Base-by-base conservation (phyloP, 1,284 basidiomycete genomes). In the Cryptococcus jaspeensis region DNA sequence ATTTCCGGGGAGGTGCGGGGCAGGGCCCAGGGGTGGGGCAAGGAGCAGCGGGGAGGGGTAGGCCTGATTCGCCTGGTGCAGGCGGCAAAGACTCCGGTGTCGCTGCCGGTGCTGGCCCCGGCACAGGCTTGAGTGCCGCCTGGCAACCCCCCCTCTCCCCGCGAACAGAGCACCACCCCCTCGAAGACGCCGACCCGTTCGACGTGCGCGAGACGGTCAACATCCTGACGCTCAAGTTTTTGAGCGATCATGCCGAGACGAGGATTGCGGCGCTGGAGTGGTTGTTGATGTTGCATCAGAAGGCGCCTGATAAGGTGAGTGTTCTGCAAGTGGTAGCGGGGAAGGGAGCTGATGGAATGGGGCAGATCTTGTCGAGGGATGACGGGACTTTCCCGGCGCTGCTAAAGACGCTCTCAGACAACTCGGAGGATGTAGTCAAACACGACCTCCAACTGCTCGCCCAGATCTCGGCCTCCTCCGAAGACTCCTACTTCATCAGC, bases 211-310 rank as follows among this genome's bases (percentile, higher is more conserved):
- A 85, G 20, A 98, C 93, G 0, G 93, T 99, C 52, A 91, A 90
- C 69, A 89, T 90, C 47, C 79, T 99, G 61, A 97, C 92, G 1
- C 80, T 96, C 52, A 93, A 97, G 69, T 93, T 99, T 71, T 74
- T 97, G 73, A 94, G 92, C 75, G 93, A 98, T 75, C 92, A 92
- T 71, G 95, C 96, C 69, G 92, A 97, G 72, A 98, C 96, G 1
- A 82, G 95, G 42, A 90, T 99, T 6, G 91, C 92, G 23, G 93
- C 95, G 3, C 80, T 99, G 63, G 93, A 96, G 78, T 99, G 96
- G 96, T 80, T 99, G 35, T 87, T 97, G 50, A 99, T 99, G 96
- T 80, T 99, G 52, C 96, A 99, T 78, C 89, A 93, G 72, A 98
- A 98, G 73, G 91, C 92, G 18, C 96, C 96, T 0, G 90, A 88